phyloP scores from a whole-genome alignment of 495 filamentous ascomycete genomes.

The Wilcoxina mikolae region DNA sequence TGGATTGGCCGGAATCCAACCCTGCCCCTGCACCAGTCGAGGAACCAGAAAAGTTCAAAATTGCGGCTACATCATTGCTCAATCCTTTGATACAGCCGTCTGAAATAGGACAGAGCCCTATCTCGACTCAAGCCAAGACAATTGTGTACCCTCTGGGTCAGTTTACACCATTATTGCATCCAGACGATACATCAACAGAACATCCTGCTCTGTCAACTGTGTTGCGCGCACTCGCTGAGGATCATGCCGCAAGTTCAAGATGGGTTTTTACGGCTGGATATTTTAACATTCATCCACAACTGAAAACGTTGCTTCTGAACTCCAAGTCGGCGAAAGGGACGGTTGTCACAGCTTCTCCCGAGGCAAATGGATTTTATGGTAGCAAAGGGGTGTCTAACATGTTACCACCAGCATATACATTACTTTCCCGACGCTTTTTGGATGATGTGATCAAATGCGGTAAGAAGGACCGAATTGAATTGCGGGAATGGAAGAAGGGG shows the following conservation, averaged over 20 bases:
- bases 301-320: slow-evolving; percentile 61
- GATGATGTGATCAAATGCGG: slow-evolving; percentile 47
- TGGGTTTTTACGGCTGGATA: slow-evolving; percentile 98
- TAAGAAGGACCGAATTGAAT: slow-evolving; percentile 44
- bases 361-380: slow-evolving; percentile 90
- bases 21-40: slow-evolving; percentile 54
- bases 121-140: slow-evolving; percentile 19
- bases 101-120: slow-evolving; percentile 20
- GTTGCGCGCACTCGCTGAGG: slow-evolving; percentile 46
- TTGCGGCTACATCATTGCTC: slow-evolving; percentile 50
- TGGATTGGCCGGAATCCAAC: slow-evolving; percentile 70
- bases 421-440: slow-evolving; percentile 70
- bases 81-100: slow-evolving; percentile 46
- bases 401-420: slow-evolving; percentile 79
- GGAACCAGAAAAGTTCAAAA: slow-evolving; percentile 50
- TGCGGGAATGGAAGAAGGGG: slow-evolving; percentile 85
- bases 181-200: slow-evolving; percentile 66
- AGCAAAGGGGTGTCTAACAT: slow-evolving; percentile 78
- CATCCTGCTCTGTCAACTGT: slow-evolving; percentile 62
- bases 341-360: slow-evolving; percentile 83
- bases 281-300: slow-evolving; percentile 80
- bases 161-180: slow-evolving; percentile 65
- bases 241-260: slow-evolving; percentile 47
- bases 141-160: slow-evolving; percentile 71
- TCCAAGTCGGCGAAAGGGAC: slow-evolving; percentile 54